Base-by-base conservation (phyloP, 768 basidiomycete genomes). In the Suillus weaverae region DNA sequence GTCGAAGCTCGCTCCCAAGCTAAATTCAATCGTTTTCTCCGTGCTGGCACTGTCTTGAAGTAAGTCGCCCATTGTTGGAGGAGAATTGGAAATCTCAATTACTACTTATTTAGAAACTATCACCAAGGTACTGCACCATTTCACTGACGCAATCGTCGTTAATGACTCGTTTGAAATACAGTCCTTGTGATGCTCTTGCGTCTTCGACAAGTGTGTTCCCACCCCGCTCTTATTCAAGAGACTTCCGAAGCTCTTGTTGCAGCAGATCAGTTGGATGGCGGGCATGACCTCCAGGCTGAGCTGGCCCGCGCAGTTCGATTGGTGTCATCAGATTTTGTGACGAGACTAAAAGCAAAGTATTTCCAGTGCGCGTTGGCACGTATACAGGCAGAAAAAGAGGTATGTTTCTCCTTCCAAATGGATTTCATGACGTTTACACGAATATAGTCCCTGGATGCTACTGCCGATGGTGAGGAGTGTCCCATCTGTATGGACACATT, bases 41-140 rank as follows among this genome's bases (percentile, higher is more conserved):
- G 78, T 6, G 85, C 81, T 5, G 88, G 89, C 1, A 90, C 90
- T 0, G 88, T 91, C 13, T 75, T 91, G 44, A 91, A 91, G 84
- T 84, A 68, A 39, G 80, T 70, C 61, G 55, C 44, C 57, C 13
- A 35, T 5, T 10, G 9, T 20, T 6, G 18, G 39, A 59, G 26
- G 6, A 35, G 46, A 30, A 13, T 1, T 36, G 36, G 33, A 33
- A 64, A 32, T 54, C 22, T 33, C n/a, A 38, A 22, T 48, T 18
- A 6, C 32, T 20, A 18, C 39, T 14, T 50, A 13, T 63, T 9
- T 56, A 85, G 83, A 70, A 86, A 89, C 68, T 87, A 87, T 66
- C 78, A 81, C 48, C 83, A 85, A 70, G 85, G 86, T 55, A 59
- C 73, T 84, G 6, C 84, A 18, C 72, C 84, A 41, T 16, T 64